Evolutionary conservation across 345 rosid species (phyloP), one percentile per base, ranked within the genome.

Genomic region (Hypericum perforatum): DNA sequence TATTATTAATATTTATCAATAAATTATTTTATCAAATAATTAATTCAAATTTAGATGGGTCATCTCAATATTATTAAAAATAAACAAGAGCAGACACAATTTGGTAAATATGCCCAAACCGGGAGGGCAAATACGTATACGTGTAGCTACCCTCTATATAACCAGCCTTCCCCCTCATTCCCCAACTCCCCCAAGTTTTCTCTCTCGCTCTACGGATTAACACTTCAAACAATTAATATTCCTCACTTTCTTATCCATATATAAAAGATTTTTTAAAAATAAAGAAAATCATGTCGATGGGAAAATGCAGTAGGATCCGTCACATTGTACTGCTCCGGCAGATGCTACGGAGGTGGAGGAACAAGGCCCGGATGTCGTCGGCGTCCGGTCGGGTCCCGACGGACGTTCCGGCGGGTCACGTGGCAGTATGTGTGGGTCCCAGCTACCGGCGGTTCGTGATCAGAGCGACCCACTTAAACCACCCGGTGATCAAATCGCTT

Each of bases 391-490:
- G 75, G 37, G 69, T 77, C 12, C 90, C 94, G 16, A 68, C 80
- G 5, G 98, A 88, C 69, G 95, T 92, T 12, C 98, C 98, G 0
- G 66, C 94, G 9, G 98, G 98, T 39, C 87, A 92, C 71, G 91
- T 92, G 60, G 98, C 89, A 5, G 75, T 92, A 37, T 77, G 75
- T 45, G 97, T 89, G 2, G 98, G 98, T 9, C 58, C 47, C 56
- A 76, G 52, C 3, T 66, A 68, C 76, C 61, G 76, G 82, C 76
- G 98, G 63, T 92, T 72, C 37, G 94, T 92, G 41, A 86, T 92
- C 60, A 91, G 82, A 12, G 86, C 95, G 58, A 65, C 91, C 65
- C 75, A 85, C 73, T 77, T 92, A 72, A 92, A 92, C 79, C 98
- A 92, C 62, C 98, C 98, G 6, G 49, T 83, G 15, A 70, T 92